Conservation (phyloP, 257 asterid species). For the Lycium barbarum region DNA sequence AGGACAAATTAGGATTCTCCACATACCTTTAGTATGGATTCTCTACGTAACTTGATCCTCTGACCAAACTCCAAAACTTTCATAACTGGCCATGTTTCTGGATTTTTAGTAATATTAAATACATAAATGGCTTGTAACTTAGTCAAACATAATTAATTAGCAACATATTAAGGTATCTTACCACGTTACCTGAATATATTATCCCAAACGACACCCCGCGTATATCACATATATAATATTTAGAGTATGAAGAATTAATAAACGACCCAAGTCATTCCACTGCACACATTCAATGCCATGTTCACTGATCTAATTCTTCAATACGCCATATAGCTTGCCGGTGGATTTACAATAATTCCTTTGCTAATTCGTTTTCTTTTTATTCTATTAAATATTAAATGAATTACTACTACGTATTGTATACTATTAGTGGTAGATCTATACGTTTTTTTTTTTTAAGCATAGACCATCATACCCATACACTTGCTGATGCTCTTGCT, state of each 20-base stretch:
- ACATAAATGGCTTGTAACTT: neutral
- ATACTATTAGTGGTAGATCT: neutral
- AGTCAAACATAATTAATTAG: neutral
- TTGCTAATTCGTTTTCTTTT: neutral
- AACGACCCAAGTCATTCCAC: neutral
- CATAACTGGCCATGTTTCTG: neutral
- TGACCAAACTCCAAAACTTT: neutral
- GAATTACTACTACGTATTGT: neutral
- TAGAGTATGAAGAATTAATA: neutral
- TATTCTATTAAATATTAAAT: neutral
- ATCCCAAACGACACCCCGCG: neutral
- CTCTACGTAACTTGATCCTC: neutral
- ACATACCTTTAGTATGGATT: neutral
- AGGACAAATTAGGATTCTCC: no score
- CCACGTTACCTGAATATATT: neutral
- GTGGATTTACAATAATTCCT: neutral
- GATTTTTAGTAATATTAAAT: neutral
- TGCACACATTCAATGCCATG: neutral
- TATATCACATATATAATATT: neutral
- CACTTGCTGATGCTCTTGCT: neutral
- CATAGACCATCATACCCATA: no score
- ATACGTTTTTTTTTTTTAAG: neutral
- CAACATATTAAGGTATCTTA: slow-evolving; percentile 12
- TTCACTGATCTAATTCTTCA: neutral
- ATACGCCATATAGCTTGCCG: neutral